Evolutionary conservation across 768 basidiomycete species (phyloP).

Genomic region (Lepiota subincarnata): DNA sequence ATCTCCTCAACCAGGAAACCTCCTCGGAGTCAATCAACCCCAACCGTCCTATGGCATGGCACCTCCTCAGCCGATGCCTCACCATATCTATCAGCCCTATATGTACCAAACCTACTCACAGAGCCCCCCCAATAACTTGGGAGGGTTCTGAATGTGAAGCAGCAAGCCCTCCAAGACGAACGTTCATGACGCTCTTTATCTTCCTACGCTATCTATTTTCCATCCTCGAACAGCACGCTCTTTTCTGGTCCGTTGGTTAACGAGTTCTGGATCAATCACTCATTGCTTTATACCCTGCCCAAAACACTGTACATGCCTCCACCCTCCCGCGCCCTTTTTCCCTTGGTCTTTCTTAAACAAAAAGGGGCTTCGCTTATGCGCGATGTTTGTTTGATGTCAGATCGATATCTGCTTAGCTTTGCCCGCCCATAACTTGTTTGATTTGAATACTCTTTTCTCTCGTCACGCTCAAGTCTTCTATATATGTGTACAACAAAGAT

Average conservation of each 20-base stretch:
- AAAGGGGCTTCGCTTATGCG: slow-evolving; percentile 20
- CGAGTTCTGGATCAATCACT: slow-evolving; percentile 21
- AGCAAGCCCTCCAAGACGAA: slow-evolving; percentile 29
- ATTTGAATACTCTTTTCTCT: slow-evolving; percentile 27
- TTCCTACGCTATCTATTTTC: slow-evolving; percentile 18
- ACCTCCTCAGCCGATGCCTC: slow-evolving; percentile 54
- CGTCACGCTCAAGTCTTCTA: slow-evolving; percentile 17
- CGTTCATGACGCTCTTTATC: slow-evolving; percentile 40
- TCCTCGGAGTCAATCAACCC: slow-evolving; percentile 62
- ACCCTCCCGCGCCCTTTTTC: slow-evolving; percentile 27
- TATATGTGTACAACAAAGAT: slow-evolving; percentile 45
- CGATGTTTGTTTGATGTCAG: slow-evolving; percentile 30
- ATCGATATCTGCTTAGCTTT: slow-evolving; percentile 20
- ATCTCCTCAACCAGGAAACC: slow-evolving; percentile 52
- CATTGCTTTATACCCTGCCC: slow-evolving; percentile 13
- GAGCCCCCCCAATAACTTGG: slow-evolving; percentile 54
- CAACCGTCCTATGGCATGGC: slow-evolving; percentile 63
- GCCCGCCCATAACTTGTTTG: slow-evolving; percentile 24
- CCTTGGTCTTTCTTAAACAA: slow-evolving; percentile 18
- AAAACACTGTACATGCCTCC: slow-evolving; percentile 27
- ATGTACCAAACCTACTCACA: slow-evolving; percentile 85
- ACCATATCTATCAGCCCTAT: slow-evolving; percentile 74
- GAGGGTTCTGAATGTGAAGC: slow-evolving; percentile 54
- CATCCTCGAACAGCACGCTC: slow-evolving; percentile 21
- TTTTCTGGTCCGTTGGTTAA: slow-evolving; percentile 32